Evolutionary conservation across 768 basidiomycete species (phyloP), one percentile per base, ranked within the genome.

Genomic region (Lanmaoa rubissima): DNA sequence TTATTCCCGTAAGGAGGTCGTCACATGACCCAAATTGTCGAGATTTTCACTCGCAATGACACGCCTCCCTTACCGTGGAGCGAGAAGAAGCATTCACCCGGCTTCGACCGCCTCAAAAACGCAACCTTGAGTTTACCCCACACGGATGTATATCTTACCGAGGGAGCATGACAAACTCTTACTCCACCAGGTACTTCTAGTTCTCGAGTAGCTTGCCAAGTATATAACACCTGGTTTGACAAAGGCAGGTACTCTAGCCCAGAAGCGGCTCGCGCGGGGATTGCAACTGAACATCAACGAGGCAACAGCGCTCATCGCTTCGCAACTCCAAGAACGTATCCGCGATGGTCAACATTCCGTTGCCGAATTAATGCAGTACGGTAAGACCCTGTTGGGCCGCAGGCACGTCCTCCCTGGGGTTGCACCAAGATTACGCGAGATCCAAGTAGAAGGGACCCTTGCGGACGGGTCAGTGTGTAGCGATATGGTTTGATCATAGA

Each of bases 401-500:
- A 75, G 92, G 47, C 96, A 98, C 73, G 96, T 98, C 41, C 79
- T 94, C 53, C 84, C 93, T 0, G 83, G 83, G 42, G 94, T 98
- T 0, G 81, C 88, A 0, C 74, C 77, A 7, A 79, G 86, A 45
- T 71, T 98, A 26, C 87, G 92, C 62, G 87, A 95, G 62, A 88
- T 99, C 35, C 94, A 97, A 69, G 92, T 97, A 0, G 94, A 98
- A 69, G 94, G 94, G 14, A 95, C 93, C 1, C 94, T 98, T 64
- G 78, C 73, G 8, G 94, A 94, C 61, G 90, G 90, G 94, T 92
- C 64, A 42, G 82, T 66, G 10, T 51, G 21, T 31, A 19, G n/a
- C 54, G 28, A 34, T 26, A 21, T 32, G 13, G 14, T 38, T 14
- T 34, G 24, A 38, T 54, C 51, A 3, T 16, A 7, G 26, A 48